phyloP scores from a whole-genome alignment of 495 filamentous ascomycete genomes.

The Neurospora africana region DNA sequence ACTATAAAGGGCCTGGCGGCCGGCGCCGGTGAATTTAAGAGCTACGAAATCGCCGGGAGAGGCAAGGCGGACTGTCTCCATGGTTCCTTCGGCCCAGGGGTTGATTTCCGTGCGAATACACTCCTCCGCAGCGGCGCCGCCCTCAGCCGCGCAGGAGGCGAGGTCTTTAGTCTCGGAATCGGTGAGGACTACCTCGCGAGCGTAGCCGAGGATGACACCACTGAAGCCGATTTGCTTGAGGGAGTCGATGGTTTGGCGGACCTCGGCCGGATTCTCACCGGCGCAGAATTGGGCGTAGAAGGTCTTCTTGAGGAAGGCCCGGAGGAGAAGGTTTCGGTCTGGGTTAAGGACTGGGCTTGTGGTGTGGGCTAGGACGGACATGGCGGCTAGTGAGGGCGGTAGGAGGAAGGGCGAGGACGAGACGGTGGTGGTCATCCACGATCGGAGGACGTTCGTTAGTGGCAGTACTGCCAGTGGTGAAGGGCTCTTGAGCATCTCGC shows the following conservation, averaged over 20 bases:
- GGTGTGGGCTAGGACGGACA: slow-evolving; percentile 61
- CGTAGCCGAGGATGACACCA: slow-evolving; percentile 72
- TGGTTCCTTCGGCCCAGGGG: slow-evolving; percentile 62
- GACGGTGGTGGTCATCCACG: slow-evolving; percentile 64
- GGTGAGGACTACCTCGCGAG: slow-evolving; percentile 57
- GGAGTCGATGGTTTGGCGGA: slow-evolving; percentile 44
- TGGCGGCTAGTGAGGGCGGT: slow-evolving; percentile 54
- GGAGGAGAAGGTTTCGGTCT: slow-evolving; percentile 45
- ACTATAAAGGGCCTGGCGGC: slow-evolving; percentile 56
- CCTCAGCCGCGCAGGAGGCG: slow-evolving; percentile 10
- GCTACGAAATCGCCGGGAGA: slow-evolving; percentile 74
- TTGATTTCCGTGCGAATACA: slow-evolving; percentile 51
- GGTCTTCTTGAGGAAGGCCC: slow-evolving; percentile 55
- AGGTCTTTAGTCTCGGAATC: slow-evolving; percentile 37
- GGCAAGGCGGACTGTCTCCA: slow-evolving; percentile 67
- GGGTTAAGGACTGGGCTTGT: slow-evolving; percentile 48
- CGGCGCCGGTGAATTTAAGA: slow-evolving; percentile 90
- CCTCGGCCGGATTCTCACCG: slow-evolving; percentile 54
- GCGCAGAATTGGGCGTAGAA: slow-evolving; percentile 84
- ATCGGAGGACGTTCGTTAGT: slow-evolving; percentile 62
- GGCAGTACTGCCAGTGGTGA: slow-evolving; percentile 64
- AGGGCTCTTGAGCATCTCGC: slow-evolving; percentile 17
- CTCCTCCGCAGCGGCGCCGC: slow-evolving; percentile 27
- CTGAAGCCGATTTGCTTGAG: slow-evolving; percentile 59
- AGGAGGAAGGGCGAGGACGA: slow-evolving; percentile 70